Conservation (phyloP, 352 stramenopile species). For the Globisporangium canariense region DNA sequence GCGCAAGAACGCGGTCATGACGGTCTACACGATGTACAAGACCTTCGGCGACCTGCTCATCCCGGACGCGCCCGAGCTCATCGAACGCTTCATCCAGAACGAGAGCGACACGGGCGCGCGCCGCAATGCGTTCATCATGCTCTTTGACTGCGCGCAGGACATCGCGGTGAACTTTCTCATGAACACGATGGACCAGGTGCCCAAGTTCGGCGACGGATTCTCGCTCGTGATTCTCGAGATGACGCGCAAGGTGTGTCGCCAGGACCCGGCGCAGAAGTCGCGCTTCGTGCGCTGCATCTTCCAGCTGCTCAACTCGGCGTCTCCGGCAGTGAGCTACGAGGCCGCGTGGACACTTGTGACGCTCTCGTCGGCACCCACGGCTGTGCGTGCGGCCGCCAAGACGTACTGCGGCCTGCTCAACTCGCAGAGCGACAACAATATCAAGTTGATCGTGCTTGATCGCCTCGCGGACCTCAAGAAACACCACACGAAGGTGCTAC, state of each 20-base stretch:
- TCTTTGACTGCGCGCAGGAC: slow-evolving; percentile 98
- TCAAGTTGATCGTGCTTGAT: slow-evolving; percentile 99
- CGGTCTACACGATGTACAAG: slow-evolving; percentile 98
- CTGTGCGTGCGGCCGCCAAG: slow-evolving; percentile 95
- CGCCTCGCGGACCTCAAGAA: slow-evolving; percentile 97
- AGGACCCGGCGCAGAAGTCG: slow-evolving; percentile 98
- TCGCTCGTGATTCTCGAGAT: slow-evolving; percentile 99
- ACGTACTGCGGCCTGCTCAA: slow-evolving; percentile 98
- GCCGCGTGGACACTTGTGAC: slow-evolving; percentile 98
- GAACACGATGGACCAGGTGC: slow-evolving; percentile 94
- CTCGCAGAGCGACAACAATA: slow-evolving; percentile 99
- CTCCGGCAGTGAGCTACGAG: slow-evolving; percentile 95
- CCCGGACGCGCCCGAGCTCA: slow-evolving; percentile 97
- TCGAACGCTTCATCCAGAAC: slow-evolving; percentile 92
- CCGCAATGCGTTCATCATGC: slow-evolving; percentile 99
- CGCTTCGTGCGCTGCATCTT: slow-evolving; percentile 99
- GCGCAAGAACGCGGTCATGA: slow-evolving; percentile 98
- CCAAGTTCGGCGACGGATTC: slow-evolving; percentile 97
- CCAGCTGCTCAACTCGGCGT: slow-evolving; percentile 94
- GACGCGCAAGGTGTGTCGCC: slow-evolving; percentile 96
- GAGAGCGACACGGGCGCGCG: slow-evolving; percentile 94
- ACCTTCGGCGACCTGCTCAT: slow-evolving; percentile 93
- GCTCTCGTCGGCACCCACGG: slow-evolving; percentile 97
- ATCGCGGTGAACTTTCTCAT: slow-evolving; percentile 97
- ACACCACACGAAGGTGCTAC: slow-evolving; percentile 95